Evolutionary conservation across 1,284 basidiomycete genomes (phyloP).

Genomic region (Ceratobasidium sp.): DNA sequence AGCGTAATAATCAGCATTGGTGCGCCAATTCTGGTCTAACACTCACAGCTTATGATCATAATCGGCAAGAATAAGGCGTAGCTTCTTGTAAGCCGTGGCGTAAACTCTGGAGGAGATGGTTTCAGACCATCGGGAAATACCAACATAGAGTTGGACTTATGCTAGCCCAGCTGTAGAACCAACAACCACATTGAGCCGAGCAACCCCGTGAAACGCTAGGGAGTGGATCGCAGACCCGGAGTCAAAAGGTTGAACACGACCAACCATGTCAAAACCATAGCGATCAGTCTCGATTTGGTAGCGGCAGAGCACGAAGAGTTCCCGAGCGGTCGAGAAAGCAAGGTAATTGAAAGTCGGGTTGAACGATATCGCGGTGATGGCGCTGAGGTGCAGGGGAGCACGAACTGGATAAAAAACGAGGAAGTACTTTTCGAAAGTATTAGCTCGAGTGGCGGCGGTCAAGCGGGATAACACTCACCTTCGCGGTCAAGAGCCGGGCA

Average conservation of each 20-base stretch:
- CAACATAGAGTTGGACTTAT: not conserved
- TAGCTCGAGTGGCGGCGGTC: no score
- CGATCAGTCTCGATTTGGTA: not conserved
- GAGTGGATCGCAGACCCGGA: not conserved
- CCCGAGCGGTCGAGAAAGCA: not conserved
- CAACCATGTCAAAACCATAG: not conserved
- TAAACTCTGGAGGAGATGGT: no score
- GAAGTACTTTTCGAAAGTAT: no score
- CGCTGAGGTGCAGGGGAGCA: not conserved
- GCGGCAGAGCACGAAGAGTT: not conserved
- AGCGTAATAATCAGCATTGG: no score
- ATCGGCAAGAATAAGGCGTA: no score
- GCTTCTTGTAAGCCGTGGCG: no score
- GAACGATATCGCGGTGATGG: not conserved
- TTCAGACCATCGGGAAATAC: no score
- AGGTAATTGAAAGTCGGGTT: not conserved
- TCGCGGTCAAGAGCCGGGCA: no score
- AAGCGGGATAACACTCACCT: no score
- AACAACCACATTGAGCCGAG: not conserved
- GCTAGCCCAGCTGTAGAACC: not conserved
- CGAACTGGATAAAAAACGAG: no score
- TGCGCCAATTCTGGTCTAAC: no score
- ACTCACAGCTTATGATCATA: no score
- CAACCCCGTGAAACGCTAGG: not conserved
- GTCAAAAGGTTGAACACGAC: not conserved